Evolutionary conservation across 2,329 filamentous ascomycete species (phyloP).

Genomic region (Colletotrichum phormii): DNA sequence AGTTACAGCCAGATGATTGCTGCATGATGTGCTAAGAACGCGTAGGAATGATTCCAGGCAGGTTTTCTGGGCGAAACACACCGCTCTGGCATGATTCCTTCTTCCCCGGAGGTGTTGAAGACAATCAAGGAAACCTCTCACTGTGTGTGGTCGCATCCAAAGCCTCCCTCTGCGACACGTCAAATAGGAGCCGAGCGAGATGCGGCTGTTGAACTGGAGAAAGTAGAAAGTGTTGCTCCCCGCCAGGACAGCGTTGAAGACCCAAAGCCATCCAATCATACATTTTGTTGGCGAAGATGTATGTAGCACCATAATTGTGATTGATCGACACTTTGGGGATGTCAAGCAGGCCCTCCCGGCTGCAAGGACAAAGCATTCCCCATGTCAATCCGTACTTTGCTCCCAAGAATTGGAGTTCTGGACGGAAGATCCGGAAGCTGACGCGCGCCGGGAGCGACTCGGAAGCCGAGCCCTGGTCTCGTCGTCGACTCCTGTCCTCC

Average conservation of each 20-base stretch:
- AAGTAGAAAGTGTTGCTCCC: background rate
- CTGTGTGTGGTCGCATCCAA: conserved; percentile 12
- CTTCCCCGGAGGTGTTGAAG: background rate
- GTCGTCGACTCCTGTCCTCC: background rate
- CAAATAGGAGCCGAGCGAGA: conserved; percentile 13
- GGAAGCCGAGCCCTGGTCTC: conserved; percentile 20
- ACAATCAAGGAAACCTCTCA: background rate
- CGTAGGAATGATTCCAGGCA: background rate
- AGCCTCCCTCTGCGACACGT: conserved; percentile 9
- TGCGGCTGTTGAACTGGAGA: conserved; percentile 11
- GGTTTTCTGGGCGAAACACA: background rate
- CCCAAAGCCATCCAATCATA: conserved; percentile 1
- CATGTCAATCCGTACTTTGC: background rate
- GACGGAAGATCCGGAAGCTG: conserved; percentile 36
- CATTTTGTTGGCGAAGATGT: background rate
- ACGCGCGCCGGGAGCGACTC: conserved; percentile 33
- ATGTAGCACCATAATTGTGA: conserved; percentile 8
- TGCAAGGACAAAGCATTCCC: conserved; percentile 26
- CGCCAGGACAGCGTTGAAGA: background rate
- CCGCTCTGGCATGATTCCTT: background rate
- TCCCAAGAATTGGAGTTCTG: conserved; percentile 2
- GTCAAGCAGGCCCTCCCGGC: background rate
- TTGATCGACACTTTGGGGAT: background rate
- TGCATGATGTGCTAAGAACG: background rate
- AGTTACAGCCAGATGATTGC: background rate